Evolutionary conservation across 2,329 filamentous ascomycete species (phyloP).

Genomic region (Fusarium chlamydosporum): DNA sequence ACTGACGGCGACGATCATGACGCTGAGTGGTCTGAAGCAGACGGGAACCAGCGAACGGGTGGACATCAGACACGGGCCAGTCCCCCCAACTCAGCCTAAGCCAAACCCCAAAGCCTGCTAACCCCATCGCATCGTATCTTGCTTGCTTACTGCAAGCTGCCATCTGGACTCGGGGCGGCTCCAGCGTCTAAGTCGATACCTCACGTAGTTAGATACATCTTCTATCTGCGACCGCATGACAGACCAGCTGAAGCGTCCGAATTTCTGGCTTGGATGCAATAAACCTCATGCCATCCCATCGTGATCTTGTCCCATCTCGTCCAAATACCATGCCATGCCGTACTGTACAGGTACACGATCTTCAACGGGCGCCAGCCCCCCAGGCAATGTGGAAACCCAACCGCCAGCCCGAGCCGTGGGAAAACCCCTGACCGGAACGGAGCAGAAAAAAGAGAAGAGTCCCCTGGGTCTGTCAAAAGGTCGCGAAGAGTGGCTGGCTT

Average conservation of each 20-base stretch:
- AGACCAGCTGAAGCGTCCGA: constrained; percentile 42
- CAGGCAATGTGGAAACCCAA: constrained; percentile 38
- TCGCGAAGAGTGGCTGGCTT: constrained; percentile 27
- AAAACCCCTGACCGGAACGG: constrained; percentile 35
- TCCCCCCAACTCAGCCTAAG: constrained; percentile 5
- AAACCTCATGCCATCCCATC: constrained; percentile 41
- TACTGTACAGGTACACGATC: constrained; percentile 31
- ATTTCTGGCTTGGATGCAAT: constrained; percentile 8
- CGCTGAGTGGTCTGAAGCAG: constrained; percentile 38
- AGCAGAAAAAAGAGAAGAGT: constrained; percentile 19
- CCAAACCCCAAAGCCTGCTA: constrained; percentile 1
- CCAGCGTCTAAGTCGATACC: constrained; percentile 36
- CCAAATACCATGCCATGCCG: constrained; percentile 46
- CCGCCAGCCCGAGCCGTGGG: constrained; percentile 37
- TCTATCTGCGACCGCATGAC: constrained; percentile 39
- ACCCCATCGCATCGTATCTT: constrained; percentile 33
- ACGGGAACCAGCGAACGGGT: constrained; percentile 49
- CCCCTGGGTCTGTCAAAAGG: constrained; percentile 33
- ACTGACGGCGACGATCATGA: constrained; percentile 49
- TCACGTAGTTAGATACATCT: constrained; percentile 5
- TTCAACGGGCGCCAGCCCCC: constrained; percentile 36
- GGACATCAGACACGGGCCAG: constrained; percentile 45
- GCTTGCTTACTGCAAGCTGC: constrained; percentile 34
- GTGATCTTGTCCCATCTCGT: constrained; percentile 40
- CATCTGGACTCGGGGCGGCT: constrained; percentile 33